Evolutionary conservation across 345 rosid genomes (phyloP), one percentile per base, ranked within the genome.

Genomic region (Citrus unshiu): DNA sequence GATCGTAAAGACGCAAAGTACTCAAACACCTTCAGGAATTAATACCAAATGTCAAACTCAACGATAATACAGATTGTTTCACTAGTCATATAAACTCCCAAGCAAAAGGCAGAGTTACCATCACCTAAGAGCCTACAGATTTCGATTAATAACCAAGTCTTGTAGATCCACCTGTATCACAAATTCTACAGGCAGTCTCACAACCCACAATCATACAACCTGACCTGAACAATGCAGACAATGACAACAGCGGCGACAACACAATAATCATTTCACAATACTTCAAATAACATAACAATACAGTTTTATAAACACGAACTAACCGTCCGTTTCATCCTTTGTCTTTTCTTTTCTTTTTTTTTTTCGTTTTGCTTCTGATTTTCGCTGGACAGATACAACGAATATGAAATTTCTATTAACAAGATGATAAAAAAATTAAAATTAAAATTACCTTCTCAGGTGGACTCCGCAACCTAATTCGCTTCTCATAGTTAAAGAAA

Each of bases 401-500:
- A 13, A 46, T 13, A 46, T 12, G 30, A 62, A 18, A 34, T 64
- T 64, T 18, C 24, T 19, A 64, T 30, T 16, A 30, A 72, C 5
- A 43, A n/a, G 34, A 21, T 27, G 13, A 75, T 19, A 9, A 63
- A 63, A 37, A 37, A 37, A 37, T 1, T 14, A 73, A 16, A 14
- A 1, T 1, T 18, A 12, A 25, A 46, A 62, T 78, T 43, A 95
- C 99, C 97, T 96, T 96, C 78, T 96, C 99, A 7, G 99, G 99
- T 34, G 92, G 93, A 82, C 99, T 96, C 69, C 87, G 91, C 77
- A 94, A 72, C 83, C 99, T 84, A n/a, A 96, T 85, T 66, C 99
- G 91, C 86, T 96, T 96, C 91, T 96, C 99, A 74, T 96, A 96
- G 22, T 94, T 93, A 77, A 94, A 96, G 90, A 96, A 96, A 76